These are phyloP conservation scores for Sechiopsis laciniata DNA, from an alignment of 306 rosid genomes.

Conservation along the genomic window DNA sequence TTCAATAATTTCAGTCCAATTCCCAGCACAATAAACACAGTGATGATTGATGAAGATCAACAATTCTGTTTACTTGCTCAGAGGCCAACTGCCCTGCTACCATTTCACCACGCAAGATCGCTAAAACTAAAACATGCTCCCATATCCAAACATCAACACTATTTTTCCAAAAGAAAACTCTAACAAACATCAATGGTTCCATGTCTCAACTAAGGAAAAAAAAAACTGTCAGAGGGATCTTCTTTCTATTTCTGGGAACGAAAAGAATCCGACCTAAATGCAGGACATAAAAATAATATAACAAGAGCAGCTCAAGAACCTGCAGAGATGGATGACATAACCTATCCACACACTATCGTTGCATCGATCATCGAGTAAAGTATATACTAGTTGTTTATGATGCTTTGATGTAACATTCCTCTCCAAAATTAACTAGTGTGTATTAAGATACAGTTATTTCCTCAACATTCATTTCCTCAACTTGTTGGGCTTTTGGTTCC, in stretches of 20 bases:
- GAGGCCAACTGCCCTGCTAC: neutral
- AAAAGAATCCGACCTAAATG: neutral
- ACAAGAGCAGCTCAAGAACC: slow-evolving; percentile 16
- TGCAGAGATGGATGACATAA: neutral
- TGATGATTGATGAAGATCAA: neutral
- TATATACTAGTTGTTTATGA: slow-evolving; percentile 12
- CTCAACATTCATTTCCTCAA: slow-evolving; percentile 51
- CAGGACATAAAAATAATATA: neutral
- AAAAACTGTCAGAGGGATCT: neutral
- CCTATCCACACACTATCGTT: neutral
- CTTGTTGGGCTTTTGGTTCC: slow-evolving; percentile 67
- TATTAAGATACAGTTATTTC: slow-evolving; percentile 56
- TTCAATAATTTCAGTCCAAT: neutral
- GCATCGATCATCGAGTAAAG: neutral
- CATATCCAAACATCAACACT: neutral
- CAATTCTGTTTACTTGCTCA: slow-evolving; percentile 2
- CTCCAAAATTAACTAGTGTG: neutral
- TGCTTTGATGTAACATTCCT: slow-evolving; percentile 20
- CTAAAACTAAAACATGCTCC: neutral
- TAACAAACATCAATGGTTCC: neutral
- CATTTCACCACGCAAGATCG: neutral
- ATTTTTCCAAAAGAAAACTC: neutral
- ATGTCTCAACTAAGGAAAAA: neutral
- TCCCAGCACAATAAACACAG: neutral
- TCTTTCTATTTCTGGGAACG: slow-evolving; percentile 1